phyloP scores from a whole-genome alignment of 306 rosid species.

The Fragaria nilgerrensis region DNA sequence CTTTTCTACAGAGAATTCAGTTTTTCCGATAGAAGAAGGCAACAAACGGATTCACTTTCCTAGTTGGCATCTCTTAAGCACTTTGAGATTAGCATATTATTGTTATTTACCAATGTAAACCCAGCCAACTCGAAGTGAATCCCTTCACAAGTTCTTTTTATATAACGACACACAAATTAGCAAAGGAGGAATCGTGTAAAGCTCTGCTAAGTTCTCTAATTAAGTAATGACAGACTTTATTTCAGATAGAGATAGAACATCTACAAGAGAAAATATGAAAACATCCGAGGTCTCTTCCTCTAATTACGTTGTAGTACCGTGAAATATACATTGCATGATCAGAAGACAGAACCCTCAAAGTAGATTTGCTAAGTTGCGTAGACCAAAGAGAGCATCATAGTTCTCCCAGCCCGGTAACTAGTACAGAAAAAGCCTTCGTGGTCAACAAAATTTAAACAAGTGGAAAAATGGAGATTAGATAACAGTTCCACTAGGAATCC shows the following conservation, averaged over 20 bases:
- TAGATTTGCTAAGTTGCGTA: slow-evolving; percentile 15
- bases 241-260: slow-evolving; percentile 35
- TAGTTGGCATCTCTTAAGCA: not conserved
- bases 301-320: slow-evolving; percentile 39
- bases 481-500: slow-evolving; percentile 81
- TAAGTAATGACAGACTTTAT: slow-evolving; percentile 19
- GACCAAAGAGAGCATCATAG: not conserved
- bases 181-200: not conserved
- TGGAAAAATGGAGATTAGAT: slow-evolving; percentile 31
- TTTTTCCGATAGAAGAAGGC: not conserved
- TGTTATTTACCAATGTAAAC: not conserved
- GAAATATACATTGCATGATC: slow-evolving; percentile 35
- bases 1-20: not conserved
- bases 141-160: not conserved
- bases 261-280: slow-evolving; percentile 21
- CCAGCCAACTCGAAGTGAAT: not conserved
- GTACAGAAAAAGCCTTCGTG: not conserved
- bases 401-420: slow-evolving; percentile 12
- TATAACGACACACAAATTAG: not conserved
- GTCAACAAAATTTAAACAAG: slow-evolving; percentile 8
- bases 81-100: not conserved
- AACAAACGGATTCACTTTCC: not conserved
- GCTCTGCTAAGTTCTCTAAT: not conserved
- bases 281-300: slow-evolving; percentile 38
- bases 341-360: slow-evolving; percentile 22